Conservation (phyloP, 2,329 filamentous ascomycete species). For the Aspergillaceae sp. region DNA sequence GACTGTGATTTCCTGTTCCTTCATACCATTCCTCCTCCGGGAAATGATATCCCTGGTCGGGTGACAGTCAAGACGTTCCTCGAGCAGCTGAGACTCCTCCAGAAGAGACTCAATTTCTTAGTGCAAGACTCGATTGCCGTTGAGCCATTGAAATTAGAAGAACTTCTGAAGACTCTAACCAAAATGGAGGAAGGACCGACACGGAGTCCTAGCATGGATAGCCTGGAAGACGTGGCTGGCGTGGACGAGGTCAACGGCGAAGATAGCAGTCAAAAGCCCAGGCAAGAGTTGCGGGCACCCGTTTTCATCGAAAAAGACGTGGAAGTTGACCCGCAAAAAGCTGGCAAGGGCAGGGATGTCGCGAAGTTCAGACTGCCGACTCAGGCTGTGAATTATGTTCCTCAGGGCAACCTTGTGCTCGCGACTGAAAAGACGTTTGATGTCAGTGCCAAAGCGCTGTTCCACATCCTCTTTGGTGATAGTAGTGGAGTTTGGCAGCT, state of each 20-base stretch:
- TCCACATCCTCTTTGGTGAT: constrained; percentile 93
- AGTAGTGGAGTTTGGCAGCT: constrained; percentile 91
- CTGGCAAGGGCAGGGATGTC: constrained; percentile 36
- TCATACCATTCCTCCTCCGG: constrained; percentile 59
- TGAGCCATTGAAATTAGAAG: constrained; percentile 58
- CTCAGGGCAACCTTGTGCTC: constrained; percentile 67
- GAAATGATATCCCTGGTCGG: constrained; percentile 57
- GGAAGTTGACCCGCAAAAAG: constrained; percentile 37
- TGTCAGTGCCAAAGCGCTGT: constrained; percentile 86
- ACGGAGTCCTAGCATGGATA: constrained; percentile 68
- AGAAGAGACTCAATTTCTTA: constrained; percentile 74
- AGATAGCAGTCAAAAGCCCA: constrained; percentile 30
- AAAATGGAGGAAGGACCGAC: constrained; percentile 59
- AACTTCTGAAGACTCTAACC: constrained; percentile 62
- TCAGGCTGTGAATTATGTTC: constrained; percentile 74
- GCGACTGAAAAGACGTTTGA: constrained; percentile 77
- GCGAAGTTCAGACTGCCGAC: constrained; percentile 74
- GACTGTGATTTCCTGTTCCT: constrained; percentile 91
- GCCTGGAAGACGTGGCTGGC: constrained; percentile 77
- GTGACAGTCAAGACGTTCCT: constrained; percentile 90
- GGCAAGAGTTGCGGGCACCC: constrained; percentile 47
- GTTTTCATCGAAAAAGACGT: constrained; percentile 57
- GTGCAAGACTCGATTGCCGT: constrained; percentile 70
- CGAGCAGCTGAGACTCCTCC: constrained; percentile 73
- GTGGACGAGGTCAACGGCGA: constrained; percentile 49